phyloP scores from a whole-genome alignment of 2,329 filamentous ascomycete species.

The Microcyclospora tardicrescens region DNA sequence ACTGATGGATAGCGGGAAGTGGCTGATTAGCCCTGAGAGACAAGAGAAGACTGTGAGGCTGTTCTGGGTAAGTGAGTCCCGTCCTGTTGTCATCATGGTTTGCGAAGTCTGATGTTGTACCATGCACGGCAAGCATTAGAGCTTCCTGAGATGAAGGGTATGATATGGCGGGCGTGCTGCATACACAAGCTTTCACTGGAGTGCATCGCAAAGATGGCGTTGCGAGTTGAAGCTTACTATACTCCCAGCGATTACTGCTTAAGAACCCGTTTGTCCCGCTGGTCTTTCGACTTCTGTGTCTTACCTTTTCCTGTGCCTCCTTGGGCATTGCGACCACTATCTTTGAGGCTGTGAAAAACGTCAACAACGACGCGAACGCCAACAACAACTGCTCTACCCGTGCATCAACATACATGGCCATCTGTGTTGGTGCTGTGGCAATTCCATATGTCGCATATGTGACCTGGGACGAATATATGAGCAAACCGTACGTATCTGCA shows the following conservation, averaged over 20 bases:
- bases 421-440: constrained; percentile 77
- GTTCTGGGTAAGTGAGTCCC: constrained; percentile 22
- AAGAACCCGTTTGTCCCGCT: constrained; percentile 77
- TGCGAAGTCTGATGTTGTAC: background rate
- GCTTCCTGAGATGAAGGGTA: too few species aligned
- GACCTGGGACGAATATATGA: constrained; percentile 91
- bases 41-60: constrained; percentile 21
- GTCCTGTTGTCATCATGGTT: background rate
- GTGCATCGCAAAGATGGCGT: too few species aligned
- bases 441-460: constrained; percentile 87
- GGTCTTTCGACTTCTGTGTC: constrained; percentile 66
- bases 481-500: constrained; percentile 49
- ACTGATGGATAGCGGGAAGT: constrained; percentile 21
- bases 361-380: constrained; percentile 21
- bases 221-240: constrained; percentile 1
- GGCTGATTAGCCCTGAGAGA: constrained; percentile 30
- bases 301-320: constrained; percentile 70
- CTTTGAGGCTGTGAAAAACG: constrained; percentile 37
- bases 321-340: constrained; percentile 68
- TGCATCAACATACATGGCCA: constrained; percentile 69
- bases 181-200: too few species aligned
- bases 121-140: too few species aligned
- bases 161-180: too few species aligned
- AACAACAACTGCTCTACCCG: constrained; percentile 29
- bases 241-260: constrained; percentile 46